phyloP scores from a whole-genome alignment of 2,329 filamentous ascomycete genomes.

The Fusarium luffae region DNA sequence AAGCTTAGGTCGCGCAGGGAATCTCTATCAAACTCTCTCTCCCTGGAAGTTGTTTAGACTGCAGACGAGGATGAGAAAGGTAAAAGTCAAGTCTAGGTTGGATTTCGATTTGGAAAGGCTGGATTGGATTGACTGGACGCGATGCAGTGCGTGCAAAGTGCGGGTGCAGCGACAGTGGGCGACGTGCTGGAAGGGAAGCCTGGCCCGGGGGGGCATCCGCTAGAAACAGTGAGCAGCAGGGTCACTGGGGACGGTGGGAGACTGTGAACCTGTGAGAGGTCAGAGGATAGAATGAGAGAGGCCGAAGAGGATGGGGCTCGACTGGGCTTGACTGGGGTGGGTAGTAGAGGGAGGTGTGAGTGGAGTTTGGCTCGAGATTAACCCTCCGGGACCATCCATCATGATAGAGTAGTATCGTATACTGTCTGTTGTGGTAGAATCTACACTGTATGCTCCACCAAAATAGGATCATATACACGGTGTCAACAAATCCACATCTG shows the following conservation, averaged over 20 bases:
- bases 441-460: background rate
- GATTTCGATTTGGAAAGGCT: constrained; percentile 11
- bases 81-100: constrained; percentile 1
- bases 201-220: constrained; percentile 30
- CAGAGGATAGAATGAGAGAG: constrained; percentile 19
- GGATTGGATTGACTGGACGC: constrained; percentile 14
- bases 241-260: constrained; percentile 28
- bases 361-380: constrained; percentile 58
- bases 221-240: constrained; percentile 38
- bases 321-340: constrained; percentile 42
- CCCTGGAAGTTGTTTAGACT: constrained; percentile 10
- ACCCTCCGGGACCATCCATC: constrained; percentile 46
- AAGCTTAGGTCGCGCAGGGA: constrained; percentile 34
- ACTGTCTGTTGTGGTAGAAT: background rate
- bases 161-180: constrained; percentile 17
- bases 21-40: constrained; percentile 14
- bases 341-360: constrained; percentile 53
- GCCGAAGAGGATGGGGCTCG: constrained; percentile 35
- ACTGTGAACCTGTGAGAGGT: constrained; percentile 25
- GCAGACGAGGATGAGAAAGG: constrained; percentile 13
- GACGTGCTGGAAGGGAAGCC: constrained; percentile 31
- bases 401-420: constrained; percentile 46
- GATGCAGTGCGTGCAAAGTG: constrained; percentile 21
- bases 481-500: background rate
- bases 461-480: background rate